Evolutionary conservation across 2,329 filamentous ascomycete genomes (phyloP).

Genomic region (Chrysosphaeria jannelii): DNA sequence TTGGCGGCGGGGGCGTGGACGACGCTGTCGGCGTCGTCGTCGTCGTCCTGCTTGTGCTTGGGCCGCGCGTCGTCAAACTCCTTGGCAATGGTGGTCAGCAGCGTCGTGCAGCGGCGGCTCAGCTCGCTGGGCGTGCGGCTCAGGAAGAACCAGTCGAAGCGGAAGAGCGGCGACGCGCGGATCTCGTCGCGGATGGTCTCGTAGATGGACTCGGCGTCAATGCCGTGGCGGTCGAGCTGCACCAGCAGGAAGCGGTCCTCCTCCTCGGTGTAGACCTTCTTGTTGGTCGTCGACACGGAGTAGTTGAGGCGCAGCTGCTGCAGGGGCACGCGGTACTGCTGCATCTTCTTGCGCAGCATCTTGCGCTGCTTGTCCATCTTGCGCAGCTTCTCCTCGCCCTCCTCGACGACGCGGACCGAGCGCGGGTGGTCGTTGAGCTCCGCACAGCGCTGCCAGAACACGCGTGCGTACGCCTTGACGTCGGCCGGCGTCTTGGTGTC

Average conservation of each 20-base stretch:
- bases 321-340: constrained; percentile 83
- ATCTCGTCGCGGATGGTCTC: constrained; percentile 95
- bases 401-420: constrained; percentile 66
- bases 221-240: constrained; percentile 68
- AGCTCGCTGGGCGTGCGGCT: constrained; percentile 83
- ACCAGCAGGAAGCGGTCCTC: constrained; percentile 90
- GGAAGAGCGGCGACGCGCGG: constrained; percentile 73
- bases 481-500: constrained; percentile 70
- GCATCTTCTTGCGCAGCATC: constrained; percentile 82
- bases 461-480: constrained; percentile 71
- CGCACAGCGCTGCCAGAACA: constrained; percentile 86
- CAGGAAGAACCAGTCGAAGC: constrained; percentile 98
- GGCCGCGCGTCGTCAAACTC: constrained; percentile 63
- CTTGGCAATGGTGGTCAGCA: constrained; percentile 78
- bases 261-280: constrained; percentile 97
- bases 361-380: constrained; percentile 82
- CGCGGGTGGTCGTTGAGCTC: constrained; percentile 77
- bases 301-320: constrained; percentile 98
- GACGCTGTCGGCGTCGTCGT: constrained; percentile 56
- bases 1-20: constrained; percentile 77
- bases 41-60: constrained; percentile 51
- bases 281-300: constrained; percentile 95
- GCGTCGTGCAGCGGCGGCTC: constrained; percentile 68
- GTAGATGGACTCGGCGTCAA: constrained; percentile 72
- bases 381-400: constrained; percentile 67